These are phyloP conservation scores for Rhododendron simsii DNA, from an alignment of 148 eudicot genomes.

Conservation along the genomic window DNA sequence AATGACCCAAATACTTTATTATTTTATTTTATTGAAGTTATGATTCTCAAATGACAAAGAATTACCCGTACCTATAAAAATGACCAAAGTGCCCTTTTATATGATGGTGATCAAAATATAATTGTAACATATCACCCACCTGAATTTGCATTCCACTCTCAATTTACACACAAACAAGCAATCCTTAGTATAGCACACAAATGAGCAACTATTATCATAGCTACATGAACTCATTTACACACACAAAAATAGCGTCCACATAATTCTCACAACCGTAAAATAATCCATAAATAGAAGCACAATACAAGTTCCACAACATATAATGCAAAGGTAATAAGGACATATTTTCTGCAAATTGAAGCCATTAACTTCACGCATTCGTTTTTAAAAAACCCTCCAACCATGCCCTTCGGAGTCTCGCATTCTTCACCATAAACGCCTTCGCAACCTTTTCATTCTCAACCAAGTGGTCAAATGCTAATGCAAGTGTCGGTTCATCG, in stretches of 20 bases:
- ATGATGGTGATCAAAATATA: no score
- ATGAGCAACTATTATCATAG: not conserved
- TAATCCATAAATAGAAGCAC: not conserved
- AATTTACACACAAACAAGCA: not conserved
- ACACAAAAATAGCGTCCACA: not conserved
- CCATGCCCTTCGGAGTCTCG: conserved; percentile 18
- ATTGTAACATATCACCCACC: not conserved
- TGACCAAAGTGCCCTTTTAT: not conserved
- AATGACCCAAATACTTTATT: no score
- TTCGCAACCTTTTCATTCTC: not conserved
- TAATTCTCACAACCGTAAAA: not conserved
- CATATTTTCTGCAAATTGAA: not conserved
- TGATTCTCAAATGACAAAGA: no score
- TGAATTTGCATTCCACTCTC: no score
- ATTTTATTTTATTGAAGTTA: no score
- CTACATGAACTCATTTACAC: not conserved
- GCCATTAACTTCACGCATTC: not conserved
- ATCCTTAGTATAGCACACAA: not conserved
- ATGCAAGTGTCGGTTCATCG: no score
- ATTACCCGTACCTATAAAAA: no score
- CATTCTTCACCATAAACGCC: conserved; percentile 6
- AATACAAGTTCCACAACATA: not conserved
- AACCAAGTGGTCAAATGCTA: not conserved
- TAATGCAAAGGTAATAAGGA: not conserved
- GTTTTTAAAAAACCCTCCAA: conserved; percentile 11